Percentiles rank a stretch among this genome's conserved stretches.
phyloP scores from a whole-genome alignment of 768 basidiomycete genomes.

The Boletus tomentosulus region DNA sequence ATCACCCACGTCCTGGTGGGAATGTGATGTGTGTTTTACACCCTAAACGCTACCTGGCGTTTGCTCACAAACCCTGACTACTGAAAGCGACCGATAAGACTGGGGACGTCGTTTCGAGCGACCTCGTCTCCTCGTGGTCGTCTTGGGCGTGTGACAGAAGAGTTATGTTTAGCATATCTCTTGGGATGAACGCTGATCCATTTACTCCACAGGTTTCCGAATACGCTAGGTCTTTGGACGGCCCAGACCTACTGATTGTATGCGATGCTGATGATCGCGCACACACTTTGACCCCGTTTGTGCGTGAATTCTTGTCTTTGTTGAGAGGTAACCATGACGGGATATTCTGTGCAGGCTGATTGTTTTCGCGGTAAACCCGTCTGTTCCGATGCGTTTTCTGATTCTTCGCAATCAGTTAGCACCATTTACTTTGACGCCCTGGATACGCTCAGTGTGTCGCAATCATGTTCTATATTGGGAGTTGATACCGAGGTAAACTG shows the following conservation, averaged over 20 bases:
- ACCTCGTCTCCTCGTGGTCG: slow-evolving; percentile 11
- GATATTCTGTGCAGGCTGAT: slow-evolving; percentile 7
- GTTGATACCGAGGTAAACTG: slow-evolving; percentile 9
- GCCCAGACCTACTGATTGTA: neutral
- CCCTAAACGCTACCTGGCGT: neutral
- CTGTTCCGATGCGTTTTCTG: slow-evolving; percentile 1
- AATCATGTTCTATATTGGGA: slow-evolving; percentile 2
- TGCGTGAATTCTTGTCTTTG: neutral
- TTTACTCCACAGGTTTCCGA: slow-evolving; percentile 6
- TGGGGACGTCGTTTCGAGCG: slow-evolving; percentile 8
- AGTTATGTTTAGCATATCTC: slow-evolving; percentile 7
- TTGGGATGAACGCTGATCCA: neutral
- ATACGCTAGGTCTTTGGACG: neutral
- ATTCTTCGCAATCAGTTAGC: slow-evolving; percentile 8
- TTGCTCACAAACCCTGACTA: neutral
- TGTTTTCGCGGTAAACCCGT: neutral
- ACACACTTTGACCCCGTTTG: neutral
- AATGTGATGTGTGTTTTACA: slow-evolving; percentile 6
- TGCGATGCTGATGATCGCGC: neutral
- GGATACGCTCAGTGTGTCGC: slow-evolving; percentile 11
- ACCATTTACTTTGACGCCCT: slow-evolving; percentile 27
- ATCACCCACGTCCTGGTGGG: slow-evolving; percentile 10
- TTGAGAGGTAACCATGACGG: slow-evolving; percentile 5
- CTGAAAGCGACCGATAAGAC: slow-evolving; percentile 1
- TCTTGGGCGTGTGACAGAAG: slow-evolving; percentile 18